Conservation (phyloP, 2,329 filamentous ascomycete species). For the Neonectria coccinea region DNA sequence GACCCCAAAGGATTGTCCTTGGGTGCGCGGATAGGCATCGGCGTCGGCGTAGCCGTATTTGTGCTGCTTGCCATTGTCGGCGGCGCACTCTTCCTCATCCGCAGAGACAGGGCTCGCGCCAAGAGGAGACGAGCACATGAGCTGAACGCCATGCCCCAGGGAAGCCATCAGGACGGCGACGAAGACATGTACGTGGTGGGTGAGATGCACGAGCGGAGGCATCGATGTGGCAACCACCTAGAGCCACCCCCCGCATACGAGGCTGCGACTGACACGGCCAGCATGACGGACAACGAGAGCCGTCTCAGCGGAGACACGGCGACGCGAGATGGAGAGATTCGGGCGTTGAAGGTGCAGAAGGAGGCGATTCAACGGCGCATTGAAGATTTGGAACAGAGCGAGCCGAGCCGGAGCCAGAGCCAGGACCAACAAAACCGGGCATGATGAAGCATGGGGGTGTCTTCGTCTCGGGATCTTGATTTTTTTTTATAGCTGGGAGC, state of each 20-base stretch:
- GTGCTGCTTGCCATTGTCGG: conserved; percentile 46
- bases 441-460: conserved; percentile 20
- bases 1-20: conserved; percentile 41
- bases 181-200: conserved; percentile 32
- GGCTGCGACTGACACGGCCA: conserved; percentile 40
- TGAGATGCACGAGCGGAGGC: conserved; percentile 31
- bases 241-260: conserved; percentile 51
- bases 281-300: conserved; percentile 38
- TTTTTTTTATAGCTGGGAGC: conserved; percentile 31
- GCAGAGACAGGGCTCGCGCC: conserved; percentile 36
- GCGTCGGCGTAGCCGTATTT: conserved; percentile 48
- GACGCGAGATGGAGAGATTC: conserved; percentile 48
- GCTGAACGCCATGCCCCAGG: conserved; percentile 39
- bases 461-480: conserved; percentile 22
- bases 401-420: conserved; percentile 31
- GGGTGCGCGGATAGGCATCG: conserved; percentile 51
- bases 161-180: conserved; percentile 24
- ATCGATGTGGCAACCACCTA: conserved; percentile 24
- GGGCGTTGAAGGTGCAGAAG: conserved; percentile 50
- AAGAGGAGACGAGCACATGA: conserved; percentile 41
- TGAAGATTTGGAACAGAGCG: conserved; percentile 49
- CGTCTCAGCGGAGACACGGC: conserved; percentile 38
- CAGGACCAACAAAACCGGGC: conserved; percentile 22
- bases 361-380: conserved; percentile 52
- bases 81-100: conserved; percentile 43